Conservation (phyloP, 495 filamentous ascomycete species). For the Terfezia claveryi region DNA sequence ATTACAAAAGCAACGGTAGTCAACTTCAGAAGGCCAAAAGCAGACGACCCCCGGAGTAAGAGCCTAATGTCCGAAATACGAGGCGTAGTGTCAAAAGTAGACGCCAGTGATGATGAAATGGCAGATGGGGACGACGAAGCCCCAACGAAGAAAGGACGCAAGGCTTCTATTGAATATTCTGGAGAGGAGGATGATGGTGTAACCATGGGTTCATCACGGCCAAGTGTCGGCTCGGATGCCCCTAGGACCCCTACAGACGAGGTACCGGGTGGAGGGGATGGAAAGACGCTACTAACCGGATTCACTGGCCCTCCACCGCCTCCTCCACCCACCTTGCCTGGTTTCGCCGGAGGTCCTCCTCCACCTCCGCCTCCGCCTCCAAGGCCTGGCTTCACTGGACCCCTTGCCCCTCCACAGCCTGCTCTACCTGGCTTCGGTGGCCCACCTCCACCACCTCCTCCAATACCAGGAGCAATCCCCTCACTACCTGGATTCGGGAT, state of each 20-base stretch:
- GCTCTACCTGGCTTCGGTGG: constrained; percentile 28
- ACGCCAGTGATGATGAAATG: constrained; percentile 49
- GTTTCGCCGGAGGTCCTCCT: constrained; percentile 27
- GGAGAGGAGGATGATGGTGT: constrained; percentile 37
- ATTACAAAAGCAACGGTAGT: constrained; percentile 10
- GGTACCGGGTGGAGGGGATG: constrained; percentile 24
- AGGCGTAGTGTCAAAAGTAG: constrained; percentile 49
- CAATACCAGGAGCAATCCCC: neutral
- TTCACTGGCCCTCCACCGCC: neutral
- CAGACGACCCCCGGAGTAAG: neutral
- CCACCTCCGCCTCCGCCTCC: constrained; percentile 25
- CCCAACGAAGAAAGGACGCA: neutral
- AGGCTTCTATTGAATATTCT: constrained; percentile 2
- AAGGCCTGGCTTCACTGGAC: neutral
- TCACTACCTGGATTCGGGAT: neutral
- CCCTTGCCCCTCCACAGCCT: constrained; percentile 21
- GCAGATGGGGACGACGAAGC: constrained; percentile 11
- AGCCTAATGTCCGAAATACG: too few relatives aligned
- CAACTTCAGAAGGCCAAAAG: neutral
- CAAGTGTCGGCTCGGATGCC: constrained; percentile 46
- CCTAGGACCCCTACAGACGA: constrained; percentile 50
- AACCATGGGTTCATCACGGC: constrained; percentile 57
- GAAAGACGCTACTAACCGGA: constrained; percentile 6
- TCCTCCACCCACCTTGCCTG: neutral
- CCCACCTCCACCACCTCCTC: constrained; percentile 26